These are phyloP conservation scores for Tetracladium setigerum DNA, from an alignment of 495 filamentous ascomycete species.

Conservation along the genomic window DNA sequence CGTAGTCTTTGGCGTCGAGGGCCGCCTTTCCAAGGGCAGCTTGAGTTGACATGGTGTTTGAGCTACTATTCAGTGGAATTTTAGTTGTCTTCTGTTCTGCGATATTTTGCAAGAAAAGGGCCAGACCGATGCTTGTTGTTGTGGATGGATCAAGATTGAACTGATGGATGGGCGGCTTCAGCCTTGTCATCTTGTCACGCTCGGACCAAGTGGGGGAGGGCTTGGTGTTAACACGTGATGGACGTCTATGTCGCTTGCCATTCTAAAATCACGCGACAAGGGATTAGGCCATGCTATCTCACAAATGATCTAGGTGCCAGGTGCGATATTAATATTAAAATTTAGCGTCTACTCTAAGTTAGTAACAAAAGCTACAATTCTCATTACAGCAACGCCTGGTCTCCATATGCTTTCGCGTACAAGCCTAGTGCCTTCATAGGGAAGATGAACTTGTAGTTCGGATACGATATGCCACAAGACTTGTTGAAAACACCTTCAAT, in stretches of 20 bases:
- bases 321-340: neutral
- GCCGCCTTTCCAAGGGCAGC: slow-evolving; percentile 59
- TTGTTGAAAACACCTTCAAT: slow-evolving; percentile 99
- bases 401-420: slow-evolving; percentile 70
- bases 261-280: no score
- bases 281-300: no score
- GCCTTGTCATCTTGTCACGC: no score
- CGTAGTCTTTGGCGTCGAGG: slow-evolving; percentile 53
- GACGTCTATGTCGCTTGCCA: no score
- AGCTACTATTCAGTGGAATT: neutral
- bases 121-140: no score
- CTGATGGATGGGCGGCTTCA: no score
- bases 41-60: slow-evolving; percentile 24
- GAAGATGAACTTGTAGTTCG: slow-evolving; percentile 98
- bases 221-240: no score
- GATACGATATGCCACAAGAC: slow-evolving; percentile 98
- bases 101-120: no score
- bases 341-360: neutral
- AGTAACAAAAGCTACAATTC: slow-evolving; percentile 1
- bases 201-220: no score
- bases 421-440: slow-evolving; percentile 86
- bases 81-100: no score
- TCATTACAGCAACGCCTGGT: slow-evolving; percentile 28
- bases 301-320: no score
- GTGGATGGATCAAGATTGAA: no score